These are phyloP conservation scores for Ceratobasidium sp. DNA, from an alignment of 1,284 basidiomycete species.

Conservation along the genomic window DNA sequence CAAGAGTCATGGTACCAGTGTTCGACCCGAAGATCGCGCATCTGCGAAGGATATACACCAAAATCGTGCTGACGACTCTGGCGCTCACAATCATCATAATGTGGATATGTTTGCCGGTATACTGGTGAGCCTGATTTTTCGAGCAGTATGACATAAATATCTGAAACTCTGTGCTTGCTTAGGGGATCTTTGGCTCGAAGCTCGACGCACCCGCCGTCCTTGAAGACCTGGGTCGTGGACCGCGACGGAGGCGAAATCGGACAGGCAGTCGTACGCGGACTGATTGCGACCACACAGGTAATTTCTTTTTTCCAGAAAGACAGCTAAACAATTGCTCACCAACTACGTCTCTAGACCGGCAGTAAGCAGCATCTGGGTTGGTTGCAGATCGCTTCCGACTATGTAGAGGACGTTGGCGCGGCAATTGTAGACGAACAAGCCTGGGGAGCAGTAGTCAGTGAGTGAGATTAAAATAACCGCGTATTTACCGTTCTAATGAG, in stretches of 20 bases:
- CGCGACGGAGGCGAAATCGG: conserved; percentile 59
- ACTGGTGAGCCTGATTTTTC: background rate
- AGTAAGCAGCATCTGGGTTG: conserved; percentile 52
- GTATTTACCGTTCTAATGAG: background rate
- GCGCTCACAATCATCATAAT: conserved; percentile 42
- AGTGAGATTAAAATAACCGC: conserved; percentile 38
- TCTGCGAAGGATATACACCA: conserved; percentile 42
- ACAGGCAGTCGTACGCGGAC: conserved; percentile 51
- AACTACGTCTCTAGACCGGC: conserved; percentile 45
- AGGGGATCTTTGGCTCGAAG: conserved; percentile 44
- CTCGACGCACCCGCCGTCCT: conserved; percentile 45
- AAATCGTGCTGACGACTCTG: conserved; percentile 40
- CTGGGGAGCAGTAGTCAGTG: conserved; percentile 56
- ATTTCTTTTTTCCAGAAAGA: background rate
- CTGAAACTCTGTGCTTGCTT: background rate
- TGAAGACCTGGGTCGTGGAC: conserved; percentile 60
- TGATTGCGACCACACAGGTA: conserved; percentile 49
- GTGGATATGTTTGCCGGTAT: conserved; percentile 38
- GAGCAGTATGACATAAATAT: background rate
- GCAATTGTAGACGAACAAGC: conserved; percentile 53
- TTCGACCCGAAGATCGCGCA: conserved; percentile 43
- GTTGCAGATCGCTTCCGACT: conserved; percentile 49
- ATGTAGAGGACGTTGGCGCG: conserved; percentile 50
- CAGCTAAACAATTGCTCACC: background rate
- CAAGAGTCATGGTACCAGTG: conserved; percentile 16